Percentiles rank a stretch among this genome's conserved stretches.
phyloP scores from a whole-genome alignment of 2,329 filamentous ascomycete species.

The Aspergillus sclerotialis region DNA sequence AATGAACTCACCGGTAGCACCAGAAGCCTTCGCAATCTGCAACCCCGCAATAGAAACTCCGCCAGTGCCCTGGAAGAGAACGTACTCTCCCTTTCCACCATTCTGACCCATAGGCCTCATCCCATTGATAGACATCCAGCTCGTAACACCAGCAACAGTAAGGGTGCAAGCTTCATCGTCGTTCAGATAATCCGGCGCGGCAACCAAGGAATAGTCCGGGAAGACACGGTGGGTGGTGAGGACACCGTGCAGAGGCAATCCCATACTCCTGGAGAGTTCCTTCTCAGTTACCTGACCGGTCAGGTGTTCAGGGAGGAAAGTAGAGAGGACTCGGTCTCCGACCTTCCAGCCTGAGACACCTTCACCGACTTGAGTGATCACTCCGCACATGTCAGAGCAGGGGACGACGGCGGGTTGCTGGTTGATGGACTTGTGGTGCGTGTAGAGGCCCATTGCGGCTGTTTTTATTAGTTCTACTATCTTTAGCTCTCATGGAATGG shows the following conservation, averaged over 20 bases:
- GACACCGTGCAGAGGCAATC: constrained; percentile 49
- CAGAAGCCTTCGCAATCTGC: constrained; percentile 43
- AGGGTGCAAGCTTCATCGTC: constrained; percentile 35
- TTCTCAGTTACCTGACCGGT: constrained; percentile 53
- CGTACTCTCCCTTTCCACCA: constrained; percentile 40
- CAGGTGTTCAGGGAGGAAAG: constrained; percentile 50
- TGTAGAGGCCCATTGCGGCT: constrained; percentile 62
- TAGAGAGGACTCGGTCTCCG: constrained; percentile 61
- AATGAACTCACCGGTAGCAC: constrained; percentile 33
- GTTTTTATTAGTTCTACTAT: constrained; percentile 2
- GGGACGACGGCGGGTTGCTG: constrained; percentile 47
- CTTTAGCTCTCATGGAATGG: background rate
- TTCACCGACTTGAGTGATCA: constrained; percentile 46
- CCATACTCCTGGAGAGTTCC: constrained; percentile 52
- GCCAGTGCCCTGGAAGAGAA: constrained; percentile 50
- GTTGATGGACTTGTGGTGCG: constrained; percentile 53
- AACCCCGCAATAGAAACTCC: constrained; percentile 41
- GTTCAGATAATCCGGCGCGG: constrained; percentile 30
- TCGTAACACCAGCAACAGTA: constrained; percentile 44
- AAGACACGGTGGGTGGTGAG: constrained; percentile 39
- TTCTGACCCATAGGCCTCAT: constrained; percentile 36
- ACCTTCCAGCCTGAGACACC: constrained; percentile 43
- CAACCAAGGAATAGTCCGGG: constrained; percentile 33
- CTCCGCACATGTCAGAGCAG: constrained; percentile 65
- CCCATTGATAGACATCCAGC: constrained; percentile 44